These are phyloP conservation scores for Coemansia pectinata DNA, from an alignment of 192 early-diverging fungal species.

Conservation along the genomic window DNA sequence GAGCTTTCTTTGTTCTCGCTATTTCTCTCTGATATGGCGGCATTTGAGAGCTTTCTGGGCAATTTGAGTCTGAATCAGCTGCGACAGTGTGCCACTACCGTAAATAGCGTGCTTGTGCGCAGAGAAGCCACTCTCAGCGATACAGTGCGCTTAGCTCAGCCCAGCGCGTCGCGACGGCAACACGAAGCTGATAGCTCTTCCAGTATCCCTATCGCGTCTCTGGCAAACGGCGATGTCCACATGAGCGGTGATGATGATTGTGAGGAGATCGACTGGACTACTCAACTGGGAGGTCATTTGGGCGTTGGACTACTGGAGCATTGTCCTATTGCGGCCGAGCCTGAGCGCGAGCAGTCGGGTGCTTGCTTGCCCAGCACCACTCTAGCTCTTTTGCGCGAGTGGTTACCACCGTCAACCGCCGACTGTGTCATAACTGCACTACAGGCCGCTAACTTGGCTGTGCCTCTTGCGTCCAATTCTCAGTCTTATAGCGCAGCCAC, in stretches of 20 bases:
- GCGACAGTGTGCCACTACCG: constrained; percentile 50
- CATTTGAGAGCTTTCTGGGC: constrained; percentile 44
- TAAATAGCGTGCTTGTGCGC: constrained; percentile 45
- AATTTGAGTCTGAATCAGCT: constrained; percentile 49
- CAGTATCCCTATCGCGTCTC: not conserved
- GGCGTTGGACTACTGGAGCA: not conserved
- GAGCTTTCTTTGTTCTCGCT: constrained; percentile 51
- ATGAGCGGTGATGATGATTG: not conserved
- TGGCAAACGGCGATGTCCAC: not conserved
- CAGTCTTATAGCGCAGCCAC: not conserved
- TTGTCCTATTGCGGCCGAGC: not conserved
- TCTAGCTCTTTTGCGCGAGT: constrained; percentile 36
- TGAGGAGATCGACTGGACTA: not conserved
- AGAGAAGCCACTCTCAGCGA: constrained; percentile 25
- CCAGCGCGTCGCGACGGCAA: not conserved
- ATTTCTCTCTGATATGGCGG: constrained; percentile 40
- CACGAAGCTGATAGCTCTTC: not conserved
- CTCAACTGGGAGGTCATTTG: not conserved
- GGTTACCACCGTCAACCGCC: constrained; percentile 38
- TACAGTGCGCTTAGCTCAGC: not conserved
- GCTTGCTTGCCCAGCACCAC: constrained; percentile 11
- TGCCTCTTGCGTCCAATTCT: not conserved
- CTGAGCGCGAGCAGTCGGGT: not conserved
- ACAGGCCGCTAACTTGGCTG: constrained; percentile 30
- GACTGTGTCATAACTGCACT: constrained; percentile 48